These are phyloP conservation scores for Cladosporium velox DNA, from an alignment of 2,329 filamentous ascomycete species.

Conservation along the genomic window DNA sequence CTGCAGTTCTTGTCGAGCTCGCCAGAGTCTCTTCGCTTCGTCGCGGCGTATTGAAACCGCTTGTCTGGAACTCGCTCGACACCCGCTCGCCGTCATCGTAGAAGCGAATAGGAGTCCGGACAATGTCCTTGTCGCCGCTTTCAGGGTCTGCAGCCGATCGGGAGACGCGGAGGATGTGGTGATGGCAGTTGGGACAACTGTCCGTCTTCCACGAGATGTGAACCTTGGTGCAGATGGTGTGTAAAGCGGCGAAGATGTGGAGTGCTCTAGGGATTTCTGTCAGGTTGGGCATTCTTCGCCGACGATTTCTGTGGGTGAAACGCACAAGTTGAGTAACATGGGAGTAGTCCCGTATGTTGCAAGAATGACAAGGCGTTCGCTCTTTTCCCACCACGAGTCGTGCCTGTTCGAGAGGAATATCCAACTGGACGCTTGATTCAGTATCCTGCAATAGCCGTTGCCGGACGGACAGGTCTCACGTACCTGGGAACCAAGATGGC, in stretches of 20 bases:
- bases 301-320: background rate
- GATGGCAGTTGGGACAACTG: background rate
- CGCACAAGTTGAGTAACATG: conserved; percentile 10
- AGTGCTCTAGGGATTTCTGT: background rate
- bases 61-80: conserved; percentile 8
- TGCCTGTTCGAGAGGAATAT: background rate
- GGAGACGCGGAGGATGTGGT: background rate
- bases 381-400: background rate
- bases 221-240: background rate
- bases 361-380: background rate
- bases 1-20: conserved; percentile 36
- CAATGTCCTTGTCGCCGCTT: background rate
- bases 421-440: background rate
- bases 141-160: background rate
- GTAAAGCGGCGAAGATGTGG: background rate
- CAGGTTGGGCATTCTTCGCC: background rate
- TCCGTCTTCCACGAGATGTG: background rate
- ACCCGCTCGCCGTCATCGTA: conserved; percentile 1
- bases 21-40: conserved; percentile 2
- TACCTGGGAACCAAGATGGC: conserved; percentile 1
- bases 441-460: background rate
- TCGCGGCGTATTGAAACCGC: conserved; percentile 7
- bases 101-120: background rate
- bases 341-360: conserved; percentile 9
- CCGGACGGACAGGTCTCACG: background rate